Evolutionary conservation across 306 rosid species (phyloP).

Genomic region (Cucurbita argyrosperma): DNA sequence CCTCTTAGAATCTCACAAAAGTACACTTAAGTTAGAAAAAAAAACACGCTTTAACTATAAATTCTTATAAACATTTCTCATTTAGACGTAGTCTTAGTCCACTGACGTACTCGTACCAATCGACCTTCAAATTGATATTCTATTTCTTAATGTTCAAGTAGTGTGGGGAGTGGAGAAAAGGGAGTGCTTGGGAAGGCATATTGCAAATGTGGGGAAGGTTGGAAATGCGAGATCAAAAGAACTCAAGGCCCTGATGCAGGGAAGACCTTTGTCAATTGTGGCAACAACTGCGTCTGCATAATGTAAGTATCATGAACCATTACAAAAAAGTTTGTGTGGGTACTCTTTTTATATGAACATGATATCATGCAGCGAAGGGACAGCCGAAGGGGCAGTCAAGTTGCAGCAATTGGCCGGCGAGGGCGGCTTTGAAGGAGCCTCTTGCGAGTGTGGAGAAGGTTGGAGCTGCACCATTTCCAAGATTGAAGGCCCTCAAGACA

Average conservation of each 20-base stretch:
- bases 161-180: background rate
- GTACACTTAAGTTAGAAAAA: too few relatives aligned
- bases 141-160: background rate
- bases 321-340: too few relatives aligned
- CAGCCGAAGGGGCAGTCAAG: background rate
- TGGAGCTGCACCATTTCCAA: slow-evolving; percentile 3
- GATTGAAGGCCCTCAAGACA: background rate
- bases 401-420: background rate
- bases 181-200: background rate
- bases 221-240: background rate
- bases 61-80: too few relatives aligned
- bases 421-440: background rate
- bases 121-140: too few relatives aligned
- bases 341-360: too few relatives aligned
- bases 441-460: background rate
- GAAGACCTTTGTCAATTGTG: background rate
- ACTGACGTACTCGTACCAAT: too few relatives aligned
- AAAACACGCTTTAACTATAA: too few relatives aligned
- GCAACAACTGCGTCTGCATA: background rate
- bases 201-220: slow-evolving; percentile 1
- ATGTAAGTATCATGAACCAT: background rate
- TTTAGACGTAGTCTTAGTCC: too few relatives aligned
- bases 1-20: too few relatives aligned
- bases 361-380: background rate
- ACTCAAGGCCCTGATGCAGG: slow-evolving; percentile 5